Evolutionary conservation across 441 rosid genomes (phyloP).

Genomic region (Aquilaria agallochum): DNA sequence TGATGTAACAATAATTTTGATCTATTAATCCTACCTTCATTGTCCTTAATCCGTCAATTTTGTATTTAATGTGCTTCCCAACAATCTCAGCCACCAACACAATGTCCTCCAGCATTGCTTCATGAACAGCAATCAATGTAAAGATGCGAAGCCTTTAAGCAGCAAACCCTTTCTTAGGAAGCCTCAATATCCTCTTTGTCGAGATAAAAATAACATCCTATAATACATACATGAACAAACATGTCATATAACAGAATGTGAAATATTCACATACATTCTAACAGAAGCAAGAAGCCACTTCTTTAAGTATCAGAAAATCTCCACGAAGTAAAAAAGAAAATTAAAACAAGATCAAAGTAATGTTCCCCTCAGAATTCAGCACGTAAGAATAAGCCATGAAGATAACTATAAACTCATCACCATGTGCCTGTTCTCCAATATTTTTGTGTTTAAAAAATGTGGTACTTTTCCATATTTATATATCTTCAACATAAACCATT

Average conservation of each 20-base stretch:
- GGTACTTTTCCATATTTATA: too few relatives aligned
- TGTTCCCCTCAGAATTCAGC: too few relatives aligned
- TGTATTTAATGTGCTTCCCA: slow-evolving; percentile 63
- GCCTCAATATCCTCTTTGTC: slow-evolving; percentile 66
- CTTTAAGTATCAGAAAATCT: too few relatives aligned
- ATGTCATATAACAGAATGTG: neutral
- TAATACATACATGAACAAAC: neutral
- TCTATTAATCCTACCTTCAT: slow-evolving; percentile 42
- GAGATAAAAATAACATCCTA: slow-evolving; percentile 79
- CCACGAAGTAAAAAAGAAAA: too few relatives aligned
- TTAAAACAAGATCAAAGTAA: too few relatives aligned
- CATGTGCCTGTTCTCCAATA: too few relatives aligned
- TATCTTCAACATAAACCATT: too few relatives aligned
- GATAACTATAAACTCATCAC: too few relatives aligned
- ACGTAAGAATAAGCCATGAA: too few relatives aligned
- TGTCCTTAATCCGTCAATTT: slow-evolving; percentile 72
- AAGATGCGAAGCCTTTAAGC: slow-evolving; percentile 78
- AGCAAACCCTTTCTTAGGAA: slow-evolving; percentile 86
- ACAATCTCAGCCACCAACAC: slow-evolving; percentile 84
- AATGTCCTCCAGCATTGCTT: slow-evolving; percentile 74
- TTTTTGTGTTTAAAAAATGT: too few relatives aligned
- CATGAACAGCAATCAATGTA: slow-evolving; percentile 70
- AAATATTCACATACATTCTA: too few relatives aligned
- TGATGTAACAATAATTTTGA: neutral
- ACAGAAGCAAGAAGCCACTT: too few relatives aligned